These are phyloP conservation scores for Aspergillus carbonarius DNA, from an alignment of 2,329 filamentous ascomycete genomes.

Conservation along the genomic window DNA sequence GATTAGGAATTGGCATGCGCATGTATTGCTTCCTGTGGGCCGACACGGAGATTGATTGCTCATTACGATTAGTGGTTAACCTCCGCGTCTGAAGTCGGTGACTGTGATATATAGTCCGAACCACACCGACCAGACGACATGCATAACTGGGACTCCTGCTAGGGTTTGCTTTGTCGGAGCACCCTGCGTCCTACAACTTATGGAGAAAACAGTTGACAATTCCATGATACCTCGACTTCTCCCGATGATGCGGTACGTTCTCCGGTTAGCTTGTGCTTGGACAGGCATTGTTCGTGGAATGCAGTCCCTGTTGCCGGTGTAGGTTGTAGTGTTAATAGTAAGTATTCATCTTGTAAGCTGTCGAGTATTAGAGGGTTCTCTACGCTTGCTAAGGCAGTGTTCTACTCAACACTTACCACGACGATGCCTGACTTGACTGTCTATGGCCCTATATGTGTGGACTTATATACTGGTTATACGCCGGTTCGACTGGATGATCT, in stretches of 20 bases:
- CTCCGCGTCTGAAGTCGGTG: constrained; percentile 29
- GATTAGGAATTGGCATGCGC: constrained; percentile 25
- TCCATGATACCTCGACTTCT: constrained; percentile 18
- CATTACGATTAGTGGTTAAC: constrained; percentile 18
- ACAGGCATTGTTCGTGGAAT: neutral
- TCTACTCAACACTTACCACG: neutral
- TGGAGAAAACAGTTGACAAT: constrained; percentile 42
- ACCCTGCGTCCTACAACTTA: constrained; percentile 32
- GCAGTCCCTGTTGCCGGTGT: neutral
- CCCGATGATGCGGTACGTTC: neutral
- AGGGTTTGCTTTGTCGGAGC: constrained; percentile 32
- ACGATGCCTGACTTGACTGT: neutral
- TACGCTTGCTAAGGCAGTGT: neutral
- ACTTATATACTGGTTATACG: too few relatives aligned
- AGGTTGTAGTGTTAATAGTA: neutral
- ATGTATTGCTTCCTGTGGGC: constrained; percentile 31
- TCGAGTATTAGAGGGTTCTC: neutral
- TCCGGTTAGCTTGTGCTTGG: neutral
- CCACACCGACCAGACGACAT: constrained; percentile 30
- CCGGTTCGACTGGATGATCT: too few relatives aligned
- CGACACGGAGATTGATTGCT: constrained; percentile 27
- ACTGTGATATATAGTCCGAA: constrained; percentile 19
- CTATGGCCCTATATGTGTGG: neutral
- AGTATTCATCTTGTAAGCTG: neutral
- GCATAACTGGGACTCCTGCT: constrained; percentile 29